Percentiles rank a stretch among this genome's conserved stretches.
Evolutionary conservation across 768 basidiomycete genomes (phyloP).

Genomic region (Kwoniella botswanensis): DNA sequence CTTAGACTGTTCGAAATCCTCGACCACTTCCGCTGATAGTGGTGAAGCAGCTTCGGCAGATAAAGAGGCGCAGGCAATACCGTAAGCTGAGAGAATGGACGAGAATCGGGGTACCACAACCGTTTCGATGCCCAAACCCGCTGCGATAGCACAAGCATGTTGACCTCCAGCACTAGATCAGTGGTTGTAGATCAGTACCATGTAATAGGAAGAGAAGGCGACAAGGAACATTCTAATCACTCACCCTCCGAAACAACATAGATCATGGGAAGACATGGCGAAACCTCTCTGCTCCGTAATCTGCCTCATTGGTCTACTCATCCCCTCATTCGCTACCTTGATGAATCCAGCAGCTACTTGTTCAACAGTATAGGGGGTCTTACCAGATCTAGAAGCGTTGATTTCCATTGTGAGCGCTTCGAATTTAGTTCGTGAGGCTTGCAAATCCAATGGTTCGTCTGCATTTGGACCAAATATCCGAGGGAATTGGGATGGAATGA

Average conservation of each 20-base stretch:
- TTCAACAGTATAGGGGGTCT: slow-evolving; percentile 68
- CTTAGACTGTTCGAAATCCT: slow-evolving; percentile 28
- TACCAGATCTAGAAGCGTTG: slow-evolving; percentile 64
- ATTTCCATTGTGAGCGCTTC: slow-evolving; percentile 72
- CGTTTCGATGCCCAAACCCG: slow-evolving; percentile 31
- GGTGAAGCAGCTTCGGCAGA: slow-evolving; percentile 32
- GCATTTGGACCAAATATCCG: slow-evolving; percentile 92
- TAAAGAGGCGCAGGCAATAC: slow-evolving; percentile 81
- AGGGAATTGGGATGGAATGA: slow-evolving; percentile 59
- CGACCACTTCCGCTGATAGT: slow-evolving; percentile 58
- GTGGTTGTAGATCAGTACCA: slow-evolving; percentile 62
- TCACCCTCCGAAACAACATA: slow-evolving; percentile 71
- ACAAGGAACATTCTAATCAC: slow-evolving; percentile 57
- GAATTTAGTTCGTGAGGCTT: slow-evolving; percentile 72
- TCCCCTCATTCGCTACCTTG: slow-evolving; percentile 95
- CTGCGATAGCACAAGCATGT: slow-evolving; percentile 53
- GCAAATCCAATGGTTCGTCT: slow-evolving; percentile 77
- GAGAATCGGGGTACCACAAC: slow-evolving; percentile 76
- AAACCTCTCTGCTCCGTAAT: slow-evolving; percentile 40
- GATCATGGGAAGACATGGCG: slow-evolving; percentile 36
- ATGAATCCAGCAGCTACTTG: slow-evolving; percentile 94
- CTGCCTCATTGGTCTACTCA: slow-evolving; percentile 63
- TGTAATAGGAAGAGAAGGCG: background rate
- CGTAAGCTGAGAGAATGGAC: slow-evolving; percentile 91
- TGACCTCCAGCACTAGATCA: slow-evolving; percentile 59